Evolutionary conservation across 176 grass and related monocot genomes (phyloP).

Genomic region (Dactylis glomerata): DNA sequence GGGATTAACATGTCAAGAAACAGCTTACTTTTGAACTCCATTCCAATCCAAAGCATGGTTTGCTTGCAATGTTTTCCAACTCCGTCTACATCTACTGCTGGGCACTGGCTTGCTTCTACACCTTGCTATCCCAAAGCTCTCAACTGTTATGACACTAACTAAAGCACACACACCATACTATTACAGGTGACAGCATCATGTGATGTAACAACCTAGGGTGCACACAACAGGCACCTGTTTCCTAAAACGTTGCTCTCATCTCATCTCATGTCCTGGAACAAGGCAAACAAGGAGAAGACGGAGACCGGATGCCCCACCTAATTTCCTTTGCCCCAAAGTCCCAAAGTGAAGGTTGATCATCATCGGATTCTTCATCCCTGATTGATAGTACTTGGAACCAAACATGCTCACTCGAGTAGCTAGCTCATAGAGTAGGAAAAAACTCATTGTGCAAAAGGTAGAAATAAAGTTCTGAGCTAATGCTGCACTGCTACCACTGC

Average conservation of each 20-base stretch:
- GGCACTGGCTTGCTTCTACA: slow-evolving; percentile 25
- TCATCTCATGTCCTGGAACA: background rate
- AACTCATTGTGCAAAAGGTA: slow-evolving; percentile 6
- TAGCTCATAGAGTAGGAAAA: background rate
- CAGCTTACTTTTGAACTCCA: too few relatives aligned
- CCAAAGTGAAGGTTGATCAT: background rate
- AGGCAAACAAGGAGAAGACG: background rate
- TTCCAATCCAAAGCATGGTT: background rate
- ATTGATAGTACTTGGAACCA: background rate
- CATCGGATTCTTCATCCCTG: background rate
- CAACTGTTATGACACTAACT: background rate
- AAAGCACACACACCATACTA: slow-evolving; percentile 3
- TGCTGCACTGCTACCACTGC: slow-evolving; percentile 15
- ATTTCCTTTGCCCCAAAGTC: background rate
- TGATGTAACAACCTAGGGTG: slow-evolving; percentile 24
- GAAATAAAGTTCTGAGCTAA: slow-evolving; percentile 34
- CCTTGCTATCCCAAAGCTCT: slow-evolving; percentile 20
- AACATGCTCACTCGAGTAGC: background rate
- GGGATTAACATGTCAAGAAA: too few relatives aligned
- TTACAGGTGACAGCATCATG: slow-evolving; percentile 40
- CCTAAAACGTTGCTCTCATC: background rate
- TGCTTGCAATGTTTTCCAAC: background rate
- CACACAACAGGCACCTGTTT: slow-evolving; percentile 29
- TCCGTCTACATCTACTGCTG: background rate
- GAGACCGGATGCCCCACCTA: background rate